These are phyloP conservation scores for Porogramme epimiltina DNA, from an alignment of 1,284 basidiomycete genomes.

Conservation along the genomic window DNA sequence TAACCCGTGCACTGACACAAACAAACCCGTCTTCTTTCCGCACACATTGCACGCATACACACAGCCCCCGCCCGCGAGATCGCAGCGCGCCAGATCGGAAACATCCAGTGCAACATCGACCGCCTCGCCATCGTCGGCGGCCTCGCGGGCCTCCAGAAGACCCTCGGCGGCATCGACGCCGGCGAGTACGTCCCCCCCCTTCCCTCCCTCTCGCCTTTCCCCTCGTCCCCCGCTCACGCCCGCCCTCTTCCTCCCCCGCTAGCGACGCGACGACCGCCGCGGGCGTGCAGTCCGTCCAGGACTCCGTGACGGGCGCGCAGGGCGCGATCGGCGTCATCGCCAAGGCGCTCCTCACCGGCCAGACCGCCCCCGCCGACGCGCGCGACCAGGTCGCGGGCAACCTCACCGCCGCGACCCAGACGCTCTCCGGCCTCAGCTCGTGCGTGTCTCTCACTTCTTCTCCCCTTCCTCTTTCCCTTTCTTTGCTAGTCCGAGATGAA, in stretches of 20 bases:
- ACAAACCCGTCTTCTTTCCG: background rate
- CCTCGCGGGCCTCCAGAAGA: conserved; percentile 31
- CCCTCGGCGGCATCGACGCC: conserved; percentile 29
- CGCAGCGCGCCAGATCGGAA: conserved; percentile 32
- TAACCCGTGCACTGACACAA: too few species aligned
- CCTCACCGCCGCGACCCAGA: conserved; percentile 32
- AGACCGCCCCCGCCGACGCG: conserved; percentile 35
- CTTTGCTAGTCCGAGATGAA: background rate
- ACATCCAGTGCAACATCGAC: conserved; percentile 37
- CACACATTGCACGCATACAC: background rate
- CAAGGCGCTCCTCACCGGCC: conserved; percentile 34
- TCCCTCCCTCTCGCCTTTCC: background rate
- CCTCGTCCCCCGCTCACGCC: background rate
- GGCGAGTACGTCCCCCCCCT: conserved; percentile 14
- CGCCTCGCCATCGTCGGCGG: conserved; percentile 33
- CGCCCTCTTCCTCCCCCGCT: background rate
- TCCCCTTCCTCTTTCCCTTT: background rate
- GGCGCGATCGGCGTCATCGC: conserved; percentile 37
- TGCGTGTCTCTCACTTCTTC: conserved; percentile 23
- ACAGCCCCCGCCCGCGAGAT: conserved; percentile 13
- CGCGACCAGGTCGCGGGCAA: conserved; percentile 36
- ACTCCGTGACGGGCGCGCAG: conserved; percentile 33
- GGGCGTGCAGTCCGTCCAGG: conserved; percentile 26
- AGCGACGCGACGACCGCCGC: conserved; percentile 33
- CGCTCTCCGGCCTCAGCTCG: conserved; percentile 36